Evolutionary conservation across 2,329 filamentous ascomycete genomes (phyloP), one percentile per base, ranked within the genome.

Genomic region (Aspergillus tanneri): DNA sequence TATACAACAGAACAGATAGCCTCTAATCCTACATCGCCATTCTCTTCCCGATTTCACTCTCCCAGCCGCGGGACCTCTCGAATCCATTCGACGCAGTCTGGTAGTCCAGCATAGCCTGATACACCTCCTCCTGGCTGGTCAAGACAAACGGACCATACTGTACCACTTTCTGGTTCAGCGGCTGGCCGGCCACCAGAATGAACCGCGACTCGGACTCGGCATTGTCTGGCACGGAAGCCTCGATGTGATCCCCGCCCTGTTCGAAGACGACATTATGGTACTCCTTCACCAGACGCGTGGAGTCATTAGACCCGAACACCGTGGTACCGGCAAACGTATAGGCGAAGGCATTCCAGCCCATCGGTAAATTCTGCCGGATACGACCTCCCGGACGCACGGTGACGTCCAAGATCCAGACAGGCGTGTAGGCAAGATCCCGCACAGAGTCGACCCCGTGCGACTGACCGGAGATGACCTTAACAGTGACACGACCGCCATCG

Each of bases 321-420:
- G 83, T 84, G 6, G 79, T 81, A 18, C 92, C 92, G 50, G 84
- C 78, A n/a, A 97, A 77, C 3, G 83, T 86, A 69, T 96, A 97
- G 12, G 86, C 85, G 63, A 97, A 97, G 2, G 88, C 84, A 68
- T 95, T 96, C 89, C 90, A 97, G 22, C 84, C 86, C 53, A 77
- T 72, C 0, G 92, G 92, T 2, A 97, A 65, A 4, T 81, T 70
- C 73, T 97, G 92, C 18, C 76, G 78, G 56, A 97, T 76, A 50
- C 77, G 82, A 38, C 88, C 90, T 44, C 92, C 92, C 0, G 91
- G 90, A 61, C 83, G 74, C 44, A 97, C 81, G 16, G 81, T 84
- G 43, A 96, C 76, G 66, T 97, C 92, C 36, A 97, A 77, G 53
- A 96, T 78, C 92, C 92, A 97, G n/a, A 97, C 90, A 0, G 93